Evolutionary conservation across 352 stramenopile genomes (phyloP).

Genomic region (Globisporangium yorkense): DNA sequence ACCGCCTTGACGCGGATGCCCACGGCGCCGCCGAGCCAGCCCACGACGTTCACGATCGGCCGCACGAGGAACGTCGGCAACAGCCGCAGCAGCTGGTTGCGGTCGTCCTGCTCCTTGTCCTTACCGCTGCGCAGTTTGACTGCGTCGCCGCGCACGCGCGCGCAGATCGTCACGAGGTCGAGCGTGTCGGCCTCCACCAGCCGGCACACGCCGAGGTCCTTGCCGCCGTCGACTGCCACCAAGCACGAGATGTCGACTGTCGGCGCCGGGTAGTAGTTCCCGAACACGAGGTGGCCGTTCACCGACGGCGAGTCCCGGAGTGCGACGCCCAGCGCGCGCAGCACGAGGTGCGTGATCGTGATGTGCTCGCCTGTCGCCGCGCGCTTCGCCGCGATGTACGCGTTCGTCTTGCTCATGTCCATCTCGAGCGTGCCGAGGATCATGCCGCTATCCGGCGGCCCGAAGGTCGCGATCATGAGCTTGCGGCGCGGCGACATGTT

Average conservation of each 20-base stretch:
- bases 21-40: slow-evolving; percentile 55
- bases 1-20: slow-evolving; percentile 45
- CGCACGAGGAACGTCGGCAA: slow-evolving; percentile 54
- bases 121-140: slow-evolving; percentile 46
- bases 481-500: slow-evolving; percentile 54
- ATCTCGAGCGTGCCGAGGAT: slow-evolving; percentile 66
- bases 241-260: slow-evolving; percentile 65
- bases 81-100: slow-evolving; percentile 56
- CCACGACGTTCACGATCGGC: slow-evolving; percentile 46
- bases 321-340: slow-evolving; percentile 46
- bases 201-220: slow-evolving; percentile 53
- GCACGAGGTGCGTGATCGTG: slow-evolving; percentile 64
- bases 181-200: slow-evolving; percentile 48
- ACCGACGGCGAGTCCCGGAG: slow-evolving; percentile 47
- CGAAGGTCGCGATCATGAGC: slow-evolving; percentile 68
- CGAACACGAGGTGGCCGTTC: slow-evolving; percentile 71
- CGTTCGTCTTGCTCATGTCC: slow-evolving; percentile 53
- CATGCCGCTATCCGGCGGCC: slow-evolving; percentile 48
- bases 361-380: slow-evolving; percentile 39
- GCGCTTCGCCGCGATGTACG: slow-evolving; percentile 58
- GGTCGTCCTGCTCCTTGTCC: slow-evolving; percentile 51
- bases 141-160: slow-evolving; percentile 36
- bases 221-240: slow-evolving; percentile 46
- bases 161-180: slow-evolving; percentile 42
- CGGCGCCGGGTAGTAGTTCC: slow-evolving; percentile 57